A percentile compares a stretch with the other conserved stretches of the same genome.
These are phyloP conservation scores for Arabis alpina DNA, from an alignment of 345 rosid species.

Conservation along the genomic window DNA sequence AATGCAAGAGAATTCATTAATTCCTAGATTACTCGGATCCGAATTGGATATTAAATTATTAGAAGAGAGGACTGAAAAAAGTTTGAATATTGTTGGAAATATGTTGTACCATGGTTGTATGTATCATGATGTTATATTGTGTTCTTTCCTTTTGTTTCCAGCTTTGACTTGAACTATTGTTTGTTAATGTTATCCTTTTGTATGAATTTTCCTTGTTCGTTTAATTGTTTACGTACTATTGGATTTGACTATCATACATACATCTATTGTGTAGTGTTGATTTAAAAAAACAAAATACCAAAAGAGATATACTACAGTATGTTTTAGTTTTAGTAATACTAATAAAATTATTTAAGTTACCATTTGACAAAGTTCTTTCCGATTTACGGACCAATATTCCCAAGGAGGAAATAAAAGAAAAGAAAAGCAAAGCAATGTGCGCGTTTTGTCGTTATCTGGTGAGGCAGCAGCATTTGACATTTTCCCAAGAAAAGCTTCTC, in stretches of 20 bases:
- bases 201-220: not conserved
- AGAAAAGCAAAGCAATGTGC: not conserved
- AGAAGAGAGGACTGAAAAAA: conserved; percentile 19
- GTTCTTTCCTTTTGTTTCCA: too few relatives aligned
- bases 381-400: not conserved
- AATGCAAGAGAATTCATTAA: conserved; percentile 18
- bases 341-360: too few relatives aligned
- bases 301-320: too few relatives aligned
- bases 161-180: conserved; percentile 17
- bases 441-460: conserved; percentile 35
- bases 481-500: conserved; percentile 19
- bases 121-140: conserved; percentile 26
- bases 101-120: conserved; percentile 38
- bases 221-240: not conserved
- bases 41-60: conserved; percentile 9
- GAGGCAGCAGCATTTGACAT: conserved; percentile 31
- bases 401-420: not conserved
- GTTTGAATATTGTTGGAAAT: conserved; percentile 23
- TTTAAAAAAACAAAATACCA: too few relatives aligned
- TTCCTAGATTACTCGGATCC: conserved; percentile 27
- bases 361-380: too few relatives aligned
- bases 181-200: conserved; percentile 15
- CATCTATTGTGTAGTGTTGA: too few relatives aligned
- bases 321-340: too few relatives aligned
- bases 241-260: not conserved